phyloP scores from a whole-genome alignment of 169 alveolate genomes.

The Plasmodium berghei region DNA sequence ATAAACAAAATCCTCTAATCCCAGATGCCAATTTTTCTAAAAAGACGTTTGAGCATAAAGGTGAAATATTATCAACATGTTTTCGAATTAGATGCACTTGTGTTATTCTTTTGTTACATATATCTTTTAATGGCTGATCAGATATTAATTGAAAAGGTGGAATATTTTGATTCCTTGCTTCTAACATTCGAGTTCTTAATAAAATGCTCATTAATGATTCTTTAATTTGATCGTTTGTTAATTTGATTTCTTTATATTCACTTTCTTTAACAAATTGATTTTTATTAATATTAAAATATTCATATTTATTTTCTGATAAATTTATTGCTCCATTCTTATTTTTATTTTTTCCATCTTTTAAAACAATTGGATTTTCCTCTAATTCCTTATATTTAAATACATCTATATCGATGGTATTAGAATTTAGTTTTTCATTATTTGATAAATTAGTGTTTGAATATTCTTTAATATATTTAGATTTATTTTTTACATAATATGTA shows the following conservation, averaged over 20 bases:
- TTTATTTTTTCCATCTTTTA: not conserved
- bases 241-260: slow-evolving; percentile 26
- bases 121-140: slow-evolving; percentile 73
- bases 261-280: slow-evolving; percentile 5
- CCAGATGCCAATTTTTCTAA: slow-evolving; percentile 65
- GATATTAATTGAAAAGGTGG: slow-evolving; percentile 77
- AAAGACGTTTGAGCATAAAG: slow-evolving; percentile 60
- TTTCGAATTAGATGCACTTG: slow-evolving; percentile 52
- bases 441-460: not conserved
- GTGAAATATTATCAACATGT: slow-evolving; percentile 65
- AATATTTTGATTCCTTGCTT: slow-evolving; percentile 74
- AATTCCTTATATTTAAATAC: not conserved
- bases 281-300: slow-evolving; percentile 38
- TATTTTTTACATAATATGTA: not conserved
- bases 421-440: not conserved
- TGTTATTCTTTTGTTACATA: slow-evolving; percentile 59
- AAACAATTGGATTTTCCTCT: not conserved
- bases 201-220: slow-evolving; percentile 53
- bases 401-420: not conserved
- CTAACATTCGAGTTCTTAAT: slow-evolving; percentile 73
- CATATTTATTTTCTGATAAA: slow-evolving; percentile 22
- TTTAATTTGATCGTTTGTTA: slow-evolving; percentile 46
- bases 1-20: slow-evolving; percentile 60
- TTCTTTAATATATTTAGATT: not conserved
- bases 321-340: not conserved